Conservation (phyloP, 192 early-diverging fungal genomes). For the Gamsiella multidivaricata region DNA sequence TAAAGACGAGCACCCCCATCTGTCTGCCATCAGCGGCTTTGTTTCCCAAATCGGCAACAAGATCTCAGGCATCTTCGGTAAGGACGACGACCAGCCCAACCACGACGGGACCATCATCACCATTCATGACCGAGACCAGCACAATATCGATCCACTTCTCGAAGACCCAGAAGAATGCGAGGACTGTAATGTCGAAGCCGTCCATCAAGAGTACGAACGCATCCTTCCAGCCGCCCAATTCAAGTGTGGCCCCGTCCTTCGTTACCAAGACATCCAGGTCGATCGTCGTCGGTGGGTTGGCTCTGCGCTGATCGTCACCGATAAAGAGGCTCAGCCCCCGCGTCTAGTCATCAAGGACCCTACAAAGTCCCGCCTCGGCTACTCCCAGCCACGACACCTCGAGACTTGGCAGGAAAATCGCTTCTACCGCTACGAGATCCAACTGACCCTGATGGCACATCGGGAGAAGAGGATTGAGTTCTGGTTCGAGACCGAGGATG, state of each 20-base stretch:
- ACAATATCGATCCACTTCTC: conserved; percentile 18
- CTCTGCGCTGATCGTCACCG: conserved; percentile 63
- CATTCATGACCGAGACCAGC: conserved; percentile 11
- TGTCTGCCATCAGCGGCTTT: conserved; percentile 35
- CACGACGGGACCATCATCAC: conserved; percentile 7
- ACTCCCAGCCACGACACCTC: conserved; percentile 20
- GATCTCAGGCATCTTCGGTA: conserved; percentile 12
- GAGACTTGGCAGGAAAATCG: conserved; percentile 44
- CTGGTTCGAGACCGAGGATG: conserved; percentile 48
- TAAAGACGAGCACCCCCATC: conserved; percentile 21
- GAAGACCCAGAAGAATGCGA: conserved; percentile 34
- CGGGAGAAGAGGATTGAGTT: conserved; percentile 48
- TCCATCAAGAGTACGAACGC: conserved; percentile 29
- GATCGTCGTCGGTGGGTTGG: conserved; percentile 63
- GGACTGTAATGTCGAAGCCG: conserved; percentile 17
- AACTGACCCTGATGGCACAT: conserved; percentile 27
- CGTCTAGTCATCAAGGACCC: conserved; percentile 36
- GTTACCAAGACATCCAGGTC: conserved; percentile 66
- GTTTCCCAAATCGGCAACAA: conserved; percentile 24
- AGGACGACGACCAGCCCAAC: background rate
- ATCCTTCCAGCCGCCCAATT: conserved; percentile 36
- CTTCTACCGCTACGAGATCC: conserved; percentile 48
- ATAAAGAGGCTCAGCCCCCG: conserved; percentile 29
- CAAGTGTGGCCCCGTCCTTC: conserved; percentile 64
- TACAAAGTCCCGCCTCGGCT: conserved; percentile 32